Conservation (phyloP, 495 filamentous ascomycete genomes). For the Annulohypoxylon maeteangense region DNA sequence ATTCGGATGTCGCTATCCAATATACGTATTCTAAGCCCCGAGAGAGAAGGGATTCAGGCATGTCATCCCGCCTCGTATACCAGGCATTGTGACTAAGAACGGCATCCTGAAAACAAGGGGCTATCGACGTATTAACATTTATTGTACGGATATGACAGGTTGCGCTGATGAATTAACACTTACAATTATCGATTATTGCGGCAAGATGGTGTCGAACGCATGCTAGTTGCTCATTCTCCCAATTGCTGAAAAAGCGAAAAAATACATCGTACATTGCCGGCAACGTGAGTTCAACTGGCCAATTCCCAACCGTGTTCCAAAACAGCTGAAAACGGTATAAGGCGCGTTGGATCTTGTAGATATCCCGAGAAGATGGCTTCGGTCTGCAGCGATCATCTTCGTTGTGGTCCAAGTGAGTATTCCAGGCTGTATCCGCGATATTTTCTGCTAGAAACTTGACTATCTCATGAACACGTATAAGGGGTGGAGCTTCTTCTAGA, state of each 20-base stretch:
- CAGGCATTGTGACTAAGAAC: too few species aligned
- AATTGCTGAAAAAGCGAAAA: constrained; percentile 10
- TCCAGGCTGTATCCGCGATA: neutral
- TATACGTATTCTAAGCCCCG: neutral
- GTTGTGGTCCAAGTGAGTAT: neutral
- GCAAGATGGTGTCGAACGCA: constrained; percentile 9
- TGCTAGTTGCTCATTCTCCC: constrained; percentile 11
- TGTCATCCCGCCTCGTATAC: neutral
- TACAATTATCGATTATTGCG: constrained; percentile 10
- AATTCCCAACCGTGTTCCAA: constrained; percentile 18
- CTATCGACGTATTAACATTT: too few species aligned
- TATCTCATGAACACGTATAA: constrained; percentile 3
- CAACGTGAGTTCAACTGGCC: neutral
- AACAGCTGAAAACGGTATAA: constrained; percentile 46
- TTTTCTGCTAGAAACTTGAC: constrained; percentile 2
- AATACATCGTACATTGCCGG: neutral
- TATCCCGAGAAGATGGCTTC: neutral
- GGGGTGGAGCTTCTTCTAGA: constrained; percentile 12
- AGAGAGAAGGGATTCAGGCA: neutral
- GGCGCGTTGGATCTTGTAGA: constrained; percentile 33
- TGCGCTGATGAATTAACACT: neutral
- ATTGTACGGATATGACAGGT: neutral
- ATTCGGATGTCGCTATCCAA: neutral
- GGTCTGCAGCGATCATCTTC: neutral
- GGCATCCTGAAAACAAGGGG: too few species aligned